These are phyloP conservation scores for Trichoderma pleuroti DNA, from an alignment of 2,329 filamentous ascomycete genomes.

Conservation along the genomic window DNA sequence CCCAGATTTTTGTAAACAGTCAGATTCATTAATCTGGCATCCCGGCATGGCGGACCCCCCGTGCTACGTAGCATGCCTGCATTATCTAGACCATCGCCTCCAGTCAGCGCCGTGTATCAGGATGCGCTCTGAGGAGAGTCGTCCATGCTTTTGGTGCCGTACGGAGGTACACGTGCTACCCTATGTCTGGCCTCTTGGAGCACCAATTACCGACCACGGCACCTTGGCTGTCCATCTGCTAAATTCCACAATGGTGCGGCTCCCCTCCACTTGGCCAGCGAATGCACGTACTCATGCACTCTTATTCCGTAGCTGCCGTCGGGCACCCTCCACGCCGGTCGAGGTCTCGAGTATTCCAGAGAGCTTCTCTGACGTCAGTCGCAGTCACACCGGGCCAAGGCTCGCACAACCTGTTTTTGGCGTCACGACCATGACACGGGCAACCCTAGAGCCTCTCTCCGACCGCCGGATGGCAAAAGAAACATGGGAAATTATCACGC, in stretches of 20 bases:
- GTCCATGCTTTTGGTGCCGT: neutral
- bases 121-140: neutral
- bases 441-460: neutral
- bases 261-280: neutral
- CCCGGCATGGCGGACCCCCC: slow-evolving; percentile 5
- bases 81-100: neutral
- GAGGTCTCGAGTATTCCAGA: neutral
- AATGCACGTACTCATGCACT: slow-evolving; percentile 10
- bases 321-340: neutral
- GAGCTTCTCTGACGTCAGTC: slow-evolving; percentile 9
- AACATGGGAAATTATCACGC: neutral
- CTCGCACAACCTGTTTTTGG: neutral
- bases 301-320: slow-evolving; percentile 1
- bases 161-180: neutral
- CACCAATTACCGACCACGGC: neutral
- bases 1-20: neutral
- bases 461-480: slow-evolving; percentile 2
- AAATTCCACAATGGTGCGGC: neutral
- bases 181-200: slow-evolving; percentile 1
- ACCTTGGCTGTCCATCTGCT: neutral
- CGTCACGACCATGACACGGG: neutral
- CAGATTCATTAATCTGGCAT: slow-evolving; percentile 16
- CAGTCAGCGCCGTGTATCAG: neutral
- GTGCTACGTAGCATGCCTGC: slow-evolving; percentile 13
- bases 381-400: neutral